Evolutionary conservation across 139 green algal genomes (phyloP), one percentile per base, ranked within the genome.

Genomic region (Tetratostichococcus sp.): DNA sequence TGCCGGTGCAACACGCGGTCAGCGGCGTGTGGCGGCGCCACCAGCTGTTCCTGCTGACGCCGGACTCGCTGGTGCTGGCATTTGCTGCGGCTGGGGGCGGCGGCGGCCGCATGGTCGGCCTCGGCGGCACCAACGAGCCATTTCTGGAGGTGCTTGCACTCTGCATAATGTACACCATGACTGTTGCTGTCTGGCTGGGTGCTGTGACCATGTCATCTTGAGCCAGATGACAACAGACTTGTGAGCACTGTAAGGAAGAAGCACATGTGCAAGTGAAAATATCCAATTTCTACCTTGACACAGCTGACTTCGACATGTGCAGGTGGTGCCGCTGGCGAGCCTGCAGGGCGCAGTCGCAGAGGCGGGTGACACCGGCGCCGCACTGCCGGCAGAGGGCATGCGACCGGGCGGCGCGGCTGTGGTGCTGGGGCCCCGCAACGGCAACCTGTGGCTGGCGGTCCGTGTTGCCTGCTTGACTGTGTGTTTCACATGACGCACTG

Each of bases 1-100:
- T 89, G 8, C 68, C 75, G 30, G 26, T 77, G 70, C 70, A 77
- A 62, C 39, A 69, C 5, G 76, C 76, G 2, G 23, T 39, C 23
- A 73, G 62, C 28, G 84, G 81, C 31, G 43, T 84, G 25, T 89
- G 85, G 85, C 84, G 86, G 39, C 72, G 72, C 42, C 77, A 81
- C 1, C 80, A 87, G 75, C 77, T 89, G n/a, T 87, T 79, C 66
- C 65, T 86, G 69, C 69, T 80, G 34, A 83, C 77, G 14, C 80
- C 70, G 8, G 72, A 72, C 65, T 69, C 58, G 5, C 23, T 86
- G 30, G 72, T 84, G 32, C 69, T 72, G 22, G 72, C 80, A 14
- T 87, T 89, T 71, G 75, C 71, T 23, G 67, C 77, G 2, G 58
- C 57, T 2, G 50, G 50, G 2, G 50, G 50, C 50, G 50, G 50